Evolutionary conservation across 2,329 filamentous ascomycete genomes (phyloP).

Genomic region (Botryotinia narcissicola): DNA sequence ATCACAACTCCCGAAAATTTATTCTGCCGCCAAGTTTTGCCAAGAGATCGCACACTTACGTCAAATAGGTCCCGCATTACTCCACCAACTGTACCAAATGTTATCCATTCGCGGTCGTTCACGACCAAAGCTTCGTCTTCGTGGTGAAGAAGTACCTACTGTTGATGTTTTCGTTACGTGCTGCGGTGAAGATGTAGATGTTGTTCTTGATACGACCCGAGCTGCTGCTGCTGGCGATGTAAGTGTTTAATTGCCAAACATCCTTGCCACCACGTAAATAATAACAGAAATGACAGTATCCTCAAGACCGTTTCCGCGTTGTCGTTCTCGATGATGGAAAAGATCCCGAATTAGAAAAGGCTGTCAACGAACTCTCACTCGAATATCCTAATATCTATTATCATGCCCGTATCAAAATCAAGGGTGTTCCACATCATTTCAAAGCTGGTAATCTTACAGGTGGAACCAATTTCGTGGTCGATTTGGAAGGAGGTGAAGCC

Average conservation of each 20-base stretch:
- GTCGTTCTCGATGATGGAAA: constrained; percentile 55
- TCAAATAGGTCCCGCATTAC: constrained; percentile 47
- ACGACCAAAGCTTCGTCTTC: constrained; percentile 50
- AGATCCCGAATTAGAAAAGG: constrained; percentile 45
- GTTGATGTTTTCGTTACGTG: constrained; percentile 58
- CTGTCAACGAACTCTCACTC: constrained; percentile 39
- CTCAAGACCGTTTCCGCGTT: constrained; percentile 51
- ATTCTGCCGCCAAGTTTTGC: neutral
- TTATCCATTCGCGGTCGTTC: constrained; percentile 54
- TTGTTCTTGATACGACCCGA: constrained; percentile 47
- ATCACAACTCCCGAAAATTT: neutral
- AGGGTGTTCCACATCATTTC: constrained; percentile 49
- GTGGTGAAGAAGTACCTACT: constrained; percentile 43
- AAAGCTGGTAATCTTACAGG: constrained; percentile 66
- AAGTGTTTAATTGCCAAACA: neutral
- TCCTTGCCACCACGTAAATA: neutral
- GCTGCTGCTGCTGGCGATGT: constrained; percentile 52
- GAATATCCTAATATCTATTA: constrained; percentile 49
- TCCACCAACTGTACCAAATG: constrained; percentile 59
- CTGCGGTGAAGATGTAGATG: constrained; percentile 55
- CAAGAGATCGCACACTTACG: constrained; percentile 13
- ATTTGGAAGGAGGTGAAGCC: constrained; percentile 47
- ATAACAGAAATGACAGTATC: constrained; percentile 42
- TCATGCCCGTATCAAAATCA: constrained; percentile 41
- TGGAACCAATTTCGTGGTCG: constrained; percentile 50